Conservation (phyloP, 129 eudicot genomes). For the Mikania micrantha region DNA sequence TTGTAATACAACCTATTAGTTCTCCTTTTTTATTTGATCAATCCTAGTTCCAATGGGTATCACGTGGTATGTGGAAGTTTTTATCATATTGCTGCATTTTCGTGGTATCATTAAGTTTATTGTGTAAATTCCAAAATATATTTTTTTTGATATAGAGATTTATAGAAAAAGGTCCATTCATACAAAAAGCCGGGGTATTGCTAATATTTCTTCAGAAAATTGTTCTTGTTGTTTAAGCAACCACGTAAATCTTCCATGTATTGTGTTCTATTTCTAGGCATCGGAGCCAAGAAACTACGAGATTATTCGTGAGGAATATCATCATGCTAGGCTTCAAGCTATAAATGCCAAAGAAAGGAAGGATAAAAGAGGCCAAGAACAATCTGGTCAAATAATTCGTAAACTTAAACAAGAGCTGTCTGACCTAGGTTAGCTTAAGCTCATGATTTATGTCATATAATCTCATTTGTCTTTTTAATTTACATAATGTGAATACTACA, state of each 20-base stretch:
- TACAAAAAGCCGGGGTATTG: too few relatives aligned
- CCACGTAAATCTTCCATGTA: background rate
- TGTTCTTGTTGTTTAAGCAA: slow-evolving; percentile 6
- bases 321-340: slow-evolving; percentile 75
- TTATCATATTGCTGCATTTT: background rate
- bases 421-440: slow-evolving; percentile 57
- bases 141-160: too few relatives aligned
- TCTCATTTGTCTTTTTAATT: background rate
- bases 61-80: background rate
- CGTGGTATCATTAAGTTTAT: background rate
- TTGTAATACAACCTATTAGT: background rate
- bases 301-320: slow-evolving; percentile 68
- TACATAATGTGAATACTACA: slow-evolving; percentile 9
- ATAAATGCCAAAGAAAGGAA: slow-evolving; percentile 61
- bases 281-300: slow-evolving; percentile 51
- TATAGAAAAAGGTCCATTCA: too few relatives aligned
- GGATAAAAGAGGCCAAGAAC: slow-evolving; percentile 74
- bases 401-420: slow-evolving; percentile 90
- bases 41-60: background rate
- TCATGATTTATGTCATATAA: background rate
- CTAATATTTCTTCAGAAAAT: too few relatives aligned
- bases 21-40: background rate
- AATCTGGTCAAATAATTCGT: slow-evolving; percentile 74
- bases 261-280: slow-evolving; percentile 33
- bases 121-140: background rate